Base-by-base conservation (phyloP, 805 yeast species). In the Kurtzmaniella fragi region DNA sequence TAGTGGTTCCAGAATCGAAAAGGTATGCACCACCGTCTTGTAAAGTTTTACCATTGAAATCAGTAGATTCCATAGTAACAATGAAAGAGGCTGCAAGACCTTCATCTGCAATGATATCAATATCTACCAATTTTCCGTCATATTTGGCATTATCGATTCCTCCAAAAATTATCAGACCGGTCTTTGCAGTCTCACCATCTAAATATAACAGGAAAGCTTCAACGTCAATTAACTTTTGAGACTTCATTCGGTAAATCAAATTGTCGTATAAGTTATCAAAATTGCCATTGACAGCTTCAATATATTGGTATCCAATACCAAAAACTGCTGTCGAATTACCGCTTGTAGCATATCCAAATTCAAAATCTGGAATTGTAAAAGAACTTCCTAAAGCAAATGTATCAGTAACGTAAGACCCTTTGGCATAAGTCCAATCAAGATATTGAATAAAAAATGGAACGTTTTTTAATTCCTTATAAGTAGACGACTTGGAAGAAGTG, bases 1-100 rank as follows among this genome's bases (percentile, higher is more conserved):
- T 15, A 34, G 84, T 75, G 10, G 82, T 71, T 31, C 85, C 85
- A 3, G 81, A 71, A 55, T 80, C 85, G 31, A 80, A 53, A 8
- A 77, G 43, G 2, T 70, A 77, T 2, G 74, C 16, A 6, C 11
- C 12, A 10, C 27, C 27, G 4, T n/a, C 16, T 20, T 45, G 42
- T 12, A 33, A 10, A 6, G 31, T 34, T 13, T 37, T 13, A 13
- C 47, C 16, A 17, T 38, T 26, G n/a, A 49, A 49, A 3, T 44
- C 37, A 31, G 55, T 31, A 25, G 49, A 44, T 14, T 40, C 37
- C 37, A 57, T 49, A 2, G 52, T 53, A 32, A 57, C 46, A 30
- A 47, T 48, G 30, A 53, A 48, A 35, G 45, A 43, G 9, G 29
- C 35, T 20, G 45, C 42, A 3, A 43, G 16, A 20, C 49, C 51